Evolutionary conservation across 1,139 yeast species (phyloP), one percentile per base, ranked within the genome.

Genomic region (Pichiaceae sp.): DNA sequence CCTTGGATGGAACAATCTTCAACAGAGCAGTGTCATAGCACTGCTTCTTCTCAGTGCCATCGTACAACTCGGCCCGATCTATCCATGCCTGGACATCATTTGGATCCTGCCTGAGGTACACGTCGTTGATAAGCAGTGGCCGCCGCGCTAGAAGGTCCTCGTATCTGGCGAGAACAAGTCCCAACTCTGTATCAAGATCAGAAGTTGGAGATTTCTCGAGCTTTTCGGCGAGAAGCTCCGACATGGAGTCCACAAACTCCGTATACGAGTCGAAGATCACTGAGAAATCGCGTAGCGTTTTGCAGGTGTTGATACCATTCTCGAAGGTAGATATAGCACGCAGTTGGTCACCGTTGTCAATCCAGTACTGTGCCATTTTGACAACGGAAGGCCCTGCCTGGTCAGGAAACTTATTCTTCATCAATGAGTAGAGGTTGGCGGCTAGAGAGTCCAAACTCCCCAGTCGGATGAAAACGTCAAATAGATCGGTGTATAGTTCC

Each of bases 21-120:
- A 72, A 64, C 17, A 87, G 66, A 0, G 95, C 95, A 24, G 70
- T 60, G 0, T 79, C 78, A 54, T 70, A 84, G 0, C 85, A 71
- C 29, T 68, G 64, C 18, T 81, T 66, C 9, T 72, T 64, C 34
- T 64, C 53, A 25, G 66, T 43, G 47, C 64, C 55, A 4, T 60
- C 50, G 38, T 61, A 68, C 2, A 80, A 46, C 0, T 63, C 63
- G 1, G 75, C 66, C 40, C 93, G 64, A 36, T 72, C 72, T 35
- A 77, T 60, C 96, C 96, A 87, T 39, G 68, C 70, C 29, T 68
- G 70, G 4, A 84, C 71, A 43, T 75, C 70, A 47, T 84, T 73
- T 1, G 71, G 61, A 46, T 81, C 73, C 45, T 75, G 81, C 32
- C 83, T 68, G 12, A 87, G 52, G 44, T 72, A 62, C 36, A 86